Base-by-base conservation (phyloP, 1,284 basidiomycete species). In the Chondrostereum purpureum region DNA sequence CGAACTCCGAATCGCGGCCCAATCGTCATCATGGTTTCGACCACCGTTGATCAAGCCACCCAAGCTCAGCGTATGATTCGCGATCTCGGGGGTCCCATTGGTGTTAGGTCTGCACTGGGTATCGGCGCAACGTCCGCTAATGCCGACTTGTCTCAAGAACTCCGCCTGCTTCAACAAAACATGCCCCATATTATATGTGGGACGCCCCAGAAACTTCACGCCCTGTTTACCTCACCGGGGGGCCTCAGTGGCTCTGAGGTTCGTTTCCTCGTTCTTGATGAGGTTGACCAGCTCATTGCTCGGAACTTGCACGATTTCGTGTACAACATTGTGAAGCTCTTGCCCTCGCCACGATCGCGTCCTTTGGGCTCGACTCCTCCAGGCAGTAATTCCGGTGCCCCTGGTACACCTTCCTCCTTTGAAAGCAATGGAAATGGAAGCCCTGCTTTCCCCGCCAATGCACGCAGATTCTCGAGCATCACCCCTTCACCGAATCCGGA, bases 21-120 rank as follows among this genome's bases (percentile, higher is more conserved):
- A 6, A 72, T 89, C 21, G 91, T 89, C 16, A 81, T 97, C 52
- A 91, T 99, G 73, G 80, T 98, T 39, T 96, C 93, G 13, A 97
- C 95, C 0, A 99, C 95, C 0, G 92, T 98, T 14, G 95, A 99
- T 66, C 95, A 98, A 63, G 95, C 95, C 4, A 96, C 92, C 1
- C 95, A 98, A 65, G 94, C 94, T 24, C 93, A 98, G 58, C 88
- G 95, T 49, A 95, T 97, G 81, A 91, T 96, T 53, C 79, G 93
- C 39, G 94, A 96, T 61, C 74, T 99, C 16, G 95, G 94, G 17
- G 85, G 90, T 0, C 83, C 90, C 3, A 88, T 96, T 52, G 91
- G 93, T 16, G 82, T 97, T 37, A 79, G 88, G 42, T 91, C 92
- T 31, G 89, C 88, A 4, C 69, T 96, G 10, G 90, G 88, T 17